Conservation (phyloP, 768 basidiomycete genomes). For the Artomyces pyxidatus region DNA sequence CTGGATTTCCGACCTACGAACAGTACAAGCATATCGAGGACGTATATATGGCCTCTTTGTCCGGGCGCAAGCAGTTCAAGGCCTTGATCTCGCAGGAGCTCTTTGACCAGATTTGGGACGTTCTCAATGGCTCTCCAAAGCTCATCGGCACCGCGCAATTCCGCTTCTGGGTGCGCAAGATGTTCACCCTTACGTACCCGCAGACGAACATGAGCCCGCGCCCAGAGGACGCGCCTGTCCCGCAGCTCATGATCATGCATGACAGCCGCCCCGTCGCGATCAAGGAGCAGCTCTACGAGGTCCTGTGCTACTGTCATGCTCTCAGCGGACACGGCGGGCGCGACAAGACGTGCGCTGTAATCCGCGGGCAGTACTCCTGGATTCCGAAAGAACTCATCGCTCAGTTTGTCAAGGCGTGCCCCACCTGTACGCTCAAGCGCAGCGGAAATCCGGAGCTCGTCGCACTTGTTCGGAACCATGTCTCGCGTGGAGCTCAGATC, state of each 20-base stretch:
- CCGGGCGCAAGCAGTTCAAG: constrained; percentile 15
- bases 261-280: constrained; percentile 69
- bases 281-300: constrained; percentile 70
- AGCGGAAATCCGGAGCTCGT: constrained; percentile 24
- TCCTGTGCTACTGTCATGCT: constrained; percentile 67
- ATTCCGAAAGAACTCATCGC: constrained; percentile 80
- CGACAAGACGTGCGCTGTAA: constrained; percentile 64
- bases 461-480: constrained; percentile 6
- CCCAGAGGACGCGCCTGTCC: not conserved
- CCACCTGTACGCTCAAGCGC: constrained; percentile 53
- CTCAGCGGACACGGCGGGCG: constrained; percentile 64
- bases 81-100: constrained; percentile 16
- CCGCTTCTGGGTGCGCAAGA: constrained; percentile 18
- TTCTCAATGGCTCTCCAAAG: constrained; percentile 11
- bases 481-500: not conserved
- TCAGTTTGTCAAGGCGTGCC: constrained; percentile 71
- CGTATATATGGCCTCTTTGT: constrained; percentile 12
- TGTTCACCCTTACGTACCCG: constrained; percentile 15
- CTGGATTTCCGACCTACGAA: constrained; percentile 13
- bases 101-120: constrained; percentile 12
- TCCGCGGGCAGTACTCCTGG: constrained; percentile 70
- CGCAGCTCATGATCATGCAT: constrained; percentile 49
- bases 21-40: constrained; percentile 15
- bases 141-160: constrained; percentile 15
- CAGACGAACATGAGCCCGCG: constrained; percentile 9